Evolutionary conservation across 2,329 filamentous ascomycete species (phyloP).

Genomic region (Sclerotinia subarctica): DNA sequence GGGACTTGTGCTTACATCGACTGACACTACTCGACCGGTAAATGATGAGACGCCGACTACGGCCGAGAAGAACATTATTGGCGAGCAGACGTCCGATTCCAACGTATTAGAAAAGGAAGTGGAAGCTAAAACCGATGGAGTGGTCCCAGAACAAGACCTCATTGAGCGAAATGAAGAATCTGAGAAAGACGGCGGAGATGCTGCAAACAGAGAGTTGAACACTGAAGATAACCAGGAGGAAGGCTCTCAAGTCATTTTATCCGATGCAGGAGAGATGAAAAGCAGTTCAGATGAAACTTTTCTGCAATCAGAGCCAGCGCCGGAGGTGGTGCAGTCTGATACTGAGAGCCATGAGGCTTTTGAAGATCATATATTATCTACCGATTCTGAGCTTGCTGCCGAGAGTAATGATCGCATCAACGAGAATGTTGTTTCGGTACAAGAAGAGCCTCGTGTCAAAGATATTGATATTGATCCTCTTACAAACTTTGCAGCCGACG

Average conservation of each 20-base stretch:
- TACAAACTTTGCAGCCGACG: neutral
- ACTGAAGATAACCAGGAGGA: neutral
- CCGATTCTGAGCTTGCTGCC: neutral
- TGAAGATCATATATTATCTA: neutral
- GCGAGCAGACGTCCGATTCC: neutral
- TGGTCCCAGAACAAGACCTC: neutral
- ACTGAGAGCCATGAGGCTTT: neutral
- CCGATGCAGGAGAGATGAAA: neutral
- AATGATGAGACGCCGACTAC: neutral
- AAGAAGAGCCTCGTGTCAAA: slow-evolving; percentile 8
- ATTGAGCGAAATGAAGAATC: neutral
- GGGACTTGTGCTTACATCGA: neutral
- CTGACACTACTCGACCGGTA: neutral
- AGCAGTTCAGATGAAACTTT: neutral
- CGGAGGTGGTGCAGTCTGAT: neutral
- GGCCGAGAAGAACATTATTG: neutral
- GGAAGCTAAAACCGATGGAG: neutral
- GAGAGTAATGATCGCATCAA: neutral
- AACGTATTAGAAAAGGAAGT: neutral
- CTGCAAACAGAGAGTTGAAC: neutral
- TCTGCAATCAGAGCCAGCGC: neutral
- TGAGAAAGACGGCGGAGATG: neutral
- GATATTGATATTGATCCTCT: neutral
- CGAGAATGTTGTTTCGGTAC: neutral
- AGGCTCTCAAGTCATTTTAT: neutral